phyloP scores from a whole-genome alignment of 257 asterid genomes.

The Cynanchum wilfordii region DNA sequence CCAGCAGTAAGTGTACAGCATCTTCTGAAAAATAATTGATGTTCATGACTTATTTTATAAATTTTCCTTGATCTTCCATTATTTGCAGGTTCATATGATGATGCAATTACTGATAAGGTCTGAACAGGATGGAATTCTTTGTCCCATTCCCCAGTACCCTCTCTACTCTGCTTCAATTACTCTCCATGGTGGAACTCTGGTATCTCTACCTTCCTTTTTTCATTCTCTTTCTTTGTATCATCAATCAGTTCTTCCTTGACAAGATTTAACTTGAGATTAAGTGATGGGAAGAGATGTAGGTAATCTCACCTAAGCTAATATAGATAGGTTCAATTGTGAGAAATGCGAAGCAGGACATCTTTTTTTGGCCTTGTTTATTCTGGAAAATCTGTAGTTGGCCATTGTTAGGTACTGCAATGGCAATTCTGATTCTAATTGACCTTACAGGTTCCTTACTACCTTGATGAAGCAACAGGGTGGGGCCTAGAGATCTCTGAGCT shows the following conservation, averaged over 20 bases:
- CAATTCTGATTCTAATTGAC: constrained; percentile 16
- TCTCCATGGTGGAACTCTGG: constrained; percentile 97
- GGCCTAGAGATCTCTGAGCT: constrained; percentile 85
- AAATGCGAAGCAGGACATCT: neutral
- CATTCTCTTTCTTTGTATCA: neutral
- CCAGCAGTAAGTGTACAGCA: constrained; percentile 60
- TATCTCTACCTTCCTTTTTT: constrained; percentile 26
- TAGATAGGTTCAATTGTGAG: neutral
- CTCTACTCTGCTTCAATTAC: constrained; percentile 80
- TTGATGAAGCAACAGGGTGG: constrained; percentile 96
- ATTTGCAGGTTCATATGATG: constrained; percentile 95
- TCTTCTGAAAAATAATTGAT: neutral
- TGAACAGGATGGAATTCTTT: constrained; percentile 80
- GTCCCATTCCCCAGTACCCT: constrained; percentile 99
- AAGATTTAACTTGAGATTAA: constrained; percentile 3
- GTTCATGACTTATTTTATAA: neutral
- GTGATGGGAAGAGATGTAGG: neutral
- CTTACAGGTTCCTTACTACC: constrained; percentile 88
- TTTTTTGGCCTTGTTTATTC: neutral
- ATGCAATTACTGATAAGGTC: constrained; percentile 87
- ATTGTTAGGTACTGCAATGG: neutral
- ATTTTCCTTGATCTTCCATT: neutral
- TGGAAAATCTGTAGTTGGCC: neutral
- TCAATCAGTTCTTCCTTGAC: neutral
- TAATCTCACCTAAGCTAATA: neutral